Base-by-base conservation (phyloP, 1,139 yeast species). In the Geotrichum phurueaensis region DNA sequence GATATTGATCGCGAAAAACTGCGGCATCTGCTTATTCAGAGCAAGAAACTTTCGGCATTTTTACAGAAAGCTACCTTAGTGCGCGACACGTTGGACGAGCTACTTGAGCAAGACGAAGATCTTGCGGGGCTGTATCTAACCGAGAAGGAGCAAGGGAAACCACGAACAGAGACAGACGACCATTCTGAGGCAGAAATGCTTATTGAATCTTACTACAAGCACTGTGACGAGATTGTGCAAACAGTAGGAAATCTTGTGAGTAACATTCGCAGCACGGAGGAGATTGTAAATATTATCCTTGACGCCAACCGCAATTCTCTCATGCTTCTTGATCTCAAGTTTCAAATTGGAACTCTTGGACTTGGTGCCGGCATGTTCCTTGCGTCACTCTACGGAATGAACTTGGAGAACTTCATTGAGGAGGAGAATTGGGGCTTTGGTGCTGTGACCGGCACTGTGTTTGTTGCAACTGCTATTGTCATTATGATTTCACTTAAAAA, bases 311-410 rank as follows among this genome's bases (percentile, higher is more conserved):
- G 99, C 75, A 95, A 95, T 74, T 86, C 96, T 10, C 79, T 95
- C 64, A 95, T 95, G 99, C 79, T 94, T 60, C 83, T 90, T 65
- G 98, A 94, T 68, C 76, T 94, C 66, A 86, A 89, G 68, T 86
- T 94, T 60, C 88, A 97, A 10, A 87, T 95, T 47, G 95, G 95
- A 61, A 89, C 98, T 0, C 75, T 95, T 56, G 97, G 97, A 0
- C 81, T 87, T 62, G 86, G 96, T 2, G 91, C 92, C 15, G 96
- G 97, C 0, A 86, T 89, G 0, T 75, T 86, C 27, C 72, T 88
- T n/a, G 84, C 94, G 1, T 97, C 97, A 0, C 78, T 94, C 62
- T 95, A 91, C 71, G 99, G 99, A 50, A 95, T 95, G 99, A 95
- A 95, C 71, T 77, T 95, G 73, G 87, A 87, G 69, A 95, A 94